Percentiles rank a stretch among this genome's conserved stretches.
These are phyloP conservation scores for Trichoderma sp. DNA, from an alignment of 2,329 filamentous ascomycete species.

Conservation along the genomic window DNA sequence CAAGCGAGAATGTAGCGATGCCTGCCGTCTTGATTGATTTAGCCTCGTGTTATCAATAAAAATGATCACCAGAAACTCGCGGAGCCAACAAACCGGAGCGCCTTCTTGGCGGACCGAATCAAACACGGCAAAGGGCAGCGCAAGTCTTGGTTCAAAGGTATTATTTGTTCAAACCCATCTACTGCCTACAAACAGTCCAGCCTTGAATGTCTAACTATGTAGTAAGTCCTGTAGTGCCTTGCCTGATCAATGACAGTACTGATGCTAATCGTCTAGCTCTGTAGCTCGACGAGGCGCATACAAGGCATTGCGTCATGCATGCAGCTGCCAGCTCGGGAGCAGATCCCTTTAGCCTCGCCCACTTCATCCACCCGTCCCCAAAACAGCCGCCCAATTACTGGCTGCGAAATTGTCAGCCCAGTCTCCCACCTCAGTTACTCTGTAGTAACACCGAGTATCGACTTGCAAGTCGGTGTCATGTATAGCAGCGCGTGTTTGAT, in stretches of 20 bases:
- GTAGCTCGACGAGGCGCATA: not conserved
- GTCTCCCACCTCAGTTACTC: not conserved
- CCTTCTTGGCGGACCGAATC: not conserved
- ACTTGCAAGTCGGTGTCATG: not conserved
- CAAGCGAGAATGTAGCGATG: slow-evolving; percentile 6
- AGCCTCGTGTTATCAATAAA: slow-evolving; percentile 11
- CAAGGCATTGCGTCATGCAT: not conserved
- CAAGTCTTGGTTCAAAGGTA: not conserved
- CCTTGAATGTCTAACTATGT: not conserved
- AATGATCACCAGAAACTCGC: slow-evolving; percentile 7
- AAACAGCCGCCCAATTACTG: slow-evolving; percentile 8
- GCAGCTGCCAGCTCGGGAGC: slow-evolving; percentile 2
- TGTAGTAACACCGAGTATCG: not conserved
- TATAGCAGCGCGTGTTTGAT: not conserved
- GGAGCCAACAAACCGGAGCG: slow-evolving; percentile 9
- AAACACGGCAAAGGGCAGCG: not conserved
- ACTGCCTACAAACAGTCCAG: not conserved
- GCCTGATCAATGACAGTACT: not conserved
- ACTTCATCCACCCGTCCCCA: slow-evolving; percentile 8
- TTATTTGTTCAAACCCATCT: not conserved
- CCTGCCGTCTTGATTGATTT: not conserved
- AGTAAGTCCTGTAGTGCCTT: too few relatives aligned
- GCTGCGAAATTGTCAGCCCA: slow-evolving; percentile 17
- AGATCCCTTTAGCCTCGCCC: slow-evolving; percentile 20
- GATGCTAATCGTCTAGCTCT: not conserved